Evolutionary conservation across 2,329 filamentous ascomycete species (phyloP).

Genomic region (Cladosporium sp.): DNA sequence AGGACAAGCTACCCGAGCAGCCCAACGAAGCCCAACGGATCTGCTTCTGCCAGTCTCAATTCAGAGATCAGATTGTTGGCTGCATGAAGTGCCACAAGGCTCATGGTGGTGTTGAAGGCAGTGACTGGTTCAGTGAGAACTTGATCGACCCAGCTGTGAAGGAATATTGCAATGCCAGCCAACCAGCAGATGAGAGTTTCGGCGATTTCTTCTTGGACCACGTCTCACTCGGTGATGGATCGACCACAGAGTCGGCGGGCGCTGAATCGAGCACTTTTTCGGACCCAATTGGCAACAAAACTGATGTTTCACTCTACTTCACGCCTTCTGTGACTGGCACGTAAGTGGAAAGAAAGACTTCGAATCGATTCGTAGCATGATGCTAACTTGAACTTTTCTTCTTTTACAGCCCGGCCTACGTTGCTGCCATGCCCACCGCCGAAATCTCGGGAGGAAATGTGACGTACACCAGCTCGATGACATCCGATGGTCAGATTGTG

Average conservation of each 20-base stretch:
- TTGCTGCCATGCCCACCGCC: constrained; percentile 20
- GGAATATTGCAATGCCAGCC: constrained; percentile 33
- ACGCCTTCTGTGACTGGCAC: constrained; percentile 33
- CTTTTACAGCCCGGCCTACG: background rate
- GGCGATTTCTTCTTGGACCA: constrained; percentile 1
- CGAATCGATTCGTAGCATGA: background rate
- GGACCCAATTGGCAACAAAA: constrained; percentile 35
- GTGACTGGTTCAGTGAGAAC: constrained; percentile 4
- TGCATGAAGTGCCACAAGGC: constrained; percentile 30
- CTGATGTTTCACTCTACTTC: constrained; percentile 34
- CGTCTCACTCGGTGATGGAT: background rate
- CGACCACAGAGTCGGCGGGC: background rate
- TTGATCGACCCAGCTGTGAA: constrained; percentile 24
- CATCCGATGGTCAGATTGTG: constrained; percentile 27
- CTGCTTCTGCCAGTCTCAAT: constrained; percentile 34
- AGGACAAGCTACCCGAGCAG: background rate
- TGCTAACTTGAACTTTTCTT: background rate
- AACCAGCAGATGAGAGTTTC: constrained; percentile 30
- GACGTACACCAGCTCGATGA: constrained; percentile 18
- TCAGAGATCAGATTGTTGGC: constrained; percentile 27
- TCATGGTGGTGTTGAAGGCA: constrained; percentile 26
- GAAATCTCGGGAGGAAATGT: constrained; percentile 26
- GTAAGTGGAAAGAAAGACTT: background rate
- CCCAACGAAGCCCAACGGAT: constrained; percentile 31
- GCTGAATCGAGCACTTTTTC: constrained; percentile 24